Evolutionary conservation across 176 grass and related monocot genomes (phyloP), one percentile per base, ranked within the genome.

Genomic region (Stipa capillata): DNA sequence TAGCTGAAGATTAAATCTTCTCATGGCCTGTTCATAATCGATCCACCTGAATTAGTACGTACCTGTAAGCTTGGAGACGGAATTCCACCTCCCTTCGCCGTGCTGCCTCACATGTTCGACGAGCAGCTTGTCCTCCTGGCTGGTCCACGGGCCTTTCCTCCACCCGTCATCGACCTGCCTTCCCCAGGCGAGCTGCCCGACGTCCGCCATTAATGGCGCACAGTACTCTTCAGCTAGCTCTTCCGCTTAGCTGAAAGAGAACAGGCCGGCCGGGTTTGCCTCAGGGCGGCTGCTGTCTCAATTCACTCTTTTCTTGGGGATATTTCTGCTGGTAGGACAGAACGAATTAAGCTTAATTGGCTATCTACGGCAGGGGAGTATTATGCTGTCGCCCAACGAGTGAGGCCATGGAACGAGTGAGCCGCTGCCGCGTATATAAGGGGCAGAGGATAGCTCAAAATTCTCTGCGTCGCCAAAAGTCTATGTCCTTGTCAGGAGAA

Each of bases 131-230:
- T 98, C 96, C 68, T 98, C 96, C 53, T 94, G 85, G 64, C 50
- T 80, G 24, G 92, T 98, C 96, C 96, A 98, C 15, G 96, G 96
- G 2, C 96, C 96, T 66, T 98, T 98, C 80, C 92, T 91, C 96
- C 89, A 98, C 59, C 54, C 89, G 74, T 87, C 85, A 25, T 74
- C 91, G n/a, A n/a, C n/a, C 13, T 73, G 73, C 54, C 69, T 79
- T 41, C 85, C 86, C 88, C 90, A 87, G 4, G 62, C 48, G 39
- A 58, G 35, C 23, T 80, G 65, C 27, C 58, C 84, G n/a, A n/a
- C n/a, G n/a, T n/a, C n/a, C 84, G 65, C 78, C 78, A 69, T 69
- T 69, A 88, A 82, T 87, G 74, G 42, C 40, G 78, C 0, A 25
- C 35, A 7, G 20, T 13, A 0, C 27, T 28, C 28, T 28, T n/a